Conservation (phyloP, 176 grass and related monocot genomes). For the Hsuehochloa calcarea region DNA sequence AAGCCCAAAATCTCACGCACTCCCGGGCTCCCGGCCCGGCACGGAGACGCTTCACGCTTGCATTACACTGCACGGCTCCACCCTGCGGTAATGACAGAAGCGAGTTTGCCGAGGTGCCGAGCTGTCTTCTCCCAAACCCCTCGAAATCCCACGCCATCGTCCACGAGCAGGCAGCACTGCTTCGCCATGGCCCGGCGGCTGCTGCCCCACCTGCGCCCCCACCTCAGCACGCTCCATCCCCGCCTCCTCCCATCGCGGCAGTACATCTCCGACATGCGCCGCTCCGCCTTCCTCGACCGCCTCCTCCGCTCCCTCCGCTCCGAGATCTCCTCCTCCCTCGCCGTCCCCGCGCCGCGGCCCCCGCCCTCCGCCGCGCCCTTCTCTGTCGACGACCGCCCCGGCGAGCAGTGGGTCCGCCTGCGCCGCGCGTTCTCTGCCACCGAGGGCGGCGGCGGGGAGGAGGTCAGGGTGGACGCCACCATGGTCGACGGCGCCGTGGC, state of each 20-base stretch:
- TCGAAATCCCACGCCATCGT: background rate
- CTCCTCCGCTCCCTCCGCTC: slow-evolving; percentile 77
- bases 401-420: slow-evolving; percentile 58
- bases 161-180: background rate
- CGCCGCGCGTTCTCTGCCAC: slow-evolving; percentile 23
- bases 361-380: slow-evolving; percentile 29
- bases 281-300: slow-evolving; percentile 58
- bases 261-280: slow-evolving; percentile 65
- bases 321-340: slow-evolving; percentile 49
- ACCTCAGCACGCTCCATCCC: background rate
- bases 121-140: background rate
- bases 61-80: no score
- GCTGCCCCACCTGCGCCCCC: slow-evolving; percentile 28
- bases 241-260: slow-evolving; percentile 32
- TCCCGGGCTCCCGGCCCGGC: background rate
- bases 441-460: slow-evolving; percentile 18
- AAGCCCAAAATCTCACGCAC: background rate
- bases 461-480: slow-evolving; percentile 68
- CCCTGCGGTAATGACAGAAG: no score
- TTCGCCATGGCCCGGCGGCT: slow-evolving; percentile 37
- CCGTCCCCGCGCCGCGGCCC: background rate
- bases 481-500: slow-evolving; percentile 65
- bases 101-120: background rate
- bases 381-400: slow-evolving; percentile 50
- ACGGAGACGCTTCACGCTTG: no score